Conservation (phyloP, 495 filamentous ascomycete genomes). For the Penicillium psychrofluorescens region DNA sequence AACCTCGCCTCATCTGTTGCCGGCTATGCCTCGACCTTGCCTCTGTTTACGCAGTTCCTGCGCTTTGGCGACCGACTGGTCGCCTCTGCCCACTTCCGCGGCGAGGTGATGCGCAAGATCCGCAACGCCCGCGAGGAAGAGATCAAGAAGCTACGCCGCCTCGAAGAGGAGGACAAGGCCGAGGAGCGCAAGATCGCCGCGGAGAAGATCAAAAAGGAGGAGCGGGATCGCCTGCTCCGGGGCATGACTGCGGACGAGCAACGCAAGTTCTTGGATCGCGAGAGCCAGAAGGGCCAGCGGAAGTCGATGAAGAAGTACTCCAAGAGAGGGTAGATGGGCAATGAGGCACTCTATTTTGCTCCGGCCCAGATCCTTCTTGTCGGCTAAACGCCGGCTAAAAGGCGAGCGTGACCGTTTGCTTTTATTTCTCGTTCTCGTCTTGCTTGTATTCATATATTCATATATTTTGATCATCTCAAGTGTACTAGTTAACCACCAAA, state of each 20-base stretch:
- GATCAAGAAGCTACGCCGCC: constrained; percentile 68
- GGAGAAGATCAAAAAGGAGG: constrained; percentile 85
- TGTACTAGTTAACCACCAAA: too few relatives aligned
- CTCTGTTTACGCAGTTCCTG: constrained; percentile 76
- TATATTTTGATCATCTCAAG: too few relatives aligned
- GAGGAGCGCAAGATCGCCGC: constrained; percentile 74
- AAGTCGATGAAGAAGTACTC: constrained; percentile 66
- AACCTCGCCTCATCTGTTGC: constrained; percentile 54
- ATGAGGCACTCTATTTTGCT: constrained; percentile 12
- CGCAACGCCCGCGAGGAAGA: constrained; percentile 73
- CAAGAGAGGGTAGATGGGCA: constrained; percentile 26
- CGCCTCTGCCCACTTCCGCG: constrained; percentile 70
- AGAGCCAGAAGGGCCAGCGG: constrained; percentile 74
- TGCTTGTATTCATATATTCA: too few relatives aligned
- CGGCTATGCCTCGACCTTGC: constrained; percentile 58
- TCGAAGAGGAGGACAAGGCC: constrained; percentile 85
- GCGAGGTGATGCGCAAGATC: constrained; percentile 82
- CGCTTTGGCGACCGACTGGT: constrained; percentile 78
- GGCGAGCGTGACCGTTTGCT: too few relatives aligned
- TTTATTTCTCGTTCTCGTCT: too few relatives aligned
- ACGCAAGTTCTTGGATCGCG: constrained; percentile 89
- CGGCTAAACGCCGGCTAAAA: too few relatives aligned
- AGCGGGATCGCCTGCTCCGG: constrained; percentile 78
- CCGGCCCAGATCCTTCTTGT: neutral
- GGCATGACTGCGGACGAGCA: constrained; percentile 87